Base-by-base conservation (phyloP, 495 filamentous ascomycete species). In the Penicillium chermesinum region DNA sequence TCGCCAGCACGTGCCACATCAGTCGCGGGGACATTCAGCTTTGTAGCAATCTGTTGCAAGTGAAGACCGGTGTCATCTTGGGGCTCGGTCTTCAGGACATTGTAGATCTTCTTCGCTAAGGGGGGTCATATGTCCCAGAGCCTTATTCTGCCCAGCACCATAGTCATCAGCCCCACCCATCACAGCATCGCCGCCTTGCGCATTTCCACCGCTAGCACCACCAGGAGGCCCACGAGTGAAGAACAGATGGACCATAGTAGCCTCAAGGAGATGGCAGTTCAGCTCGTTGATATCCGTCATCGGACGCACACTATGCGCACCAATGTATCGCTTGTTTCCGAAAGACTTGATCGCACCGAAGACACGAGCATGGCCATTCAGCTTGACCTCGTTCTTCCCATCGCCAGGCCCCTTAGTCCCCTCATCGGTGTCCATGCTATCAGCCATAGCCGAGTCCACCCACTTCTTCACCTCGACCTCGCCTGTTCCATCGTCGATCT, bases 401-500 rank as follows among this genome's bases (percentile, higher is more conserved):
- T 47, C 59, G 21, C 44, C 59, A 16, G 53, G 46, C 3, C 36
- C 56, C 32, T 70, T 37, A n/a, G 6, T 70, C 48, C 57, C 59
- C 14, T 65, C 65, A 39, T 71, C 62, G 21, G 59, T 72, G 41
- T 79, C 75, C 66, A 77, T 77, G 22, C 65, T 69, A 20, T 79
- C 75, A 9, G 62, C 65, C 6, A 64, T 65, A 46, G 74, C 71
- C 6, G 75, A 63, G 70, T 96, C 88, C 16, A 90, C 71, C 88
- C 89, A 97, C 65, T 87, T 81, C 74, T 96, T 96, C 34, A 89
- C 90, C 73, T 98, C 93, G 46, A 96, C 82, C 20, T 81, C 75
- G 48, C 88, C 93, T 0, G 93, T 97, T 66, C 94, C 93, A 70
- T 98, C 93, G 70, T 97, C 94, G 54, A 97, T 69, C 55, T 82